A percentile compares a stretch with the other conserved stretches of the same genome.
phyloP scores from a whole-genome alignment of 345 rosid genomes.

The Citrus reticulata region DNA sequence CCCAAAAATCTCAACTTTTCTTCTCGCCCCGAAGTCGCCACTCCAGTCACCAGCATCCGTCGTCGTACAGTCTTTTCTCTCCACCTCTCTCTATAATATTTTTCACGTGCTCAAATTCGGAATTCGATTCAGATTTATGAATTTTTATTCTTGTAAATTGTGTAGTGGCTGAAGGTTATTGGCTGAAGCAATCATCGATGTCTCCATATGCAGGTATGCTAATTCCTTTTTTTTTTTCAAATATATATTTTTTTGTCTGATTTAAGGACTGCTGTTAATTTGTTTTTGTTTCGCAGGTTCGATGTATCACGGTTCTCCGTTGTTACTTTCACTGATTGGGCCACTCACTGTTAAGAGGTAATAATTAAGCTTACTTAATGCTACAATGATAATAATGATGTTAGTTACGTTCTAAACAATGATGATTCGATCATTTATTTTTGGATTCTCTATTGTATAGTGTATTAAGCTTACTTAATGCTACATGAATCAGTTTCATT shows the following conservation, averaged over 20 bases:
- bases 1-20: constrained; percentile 59
- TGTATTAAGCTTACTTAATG: background rate
- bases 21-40: constrained; percentile 92
- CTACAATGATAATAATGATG: background rate
- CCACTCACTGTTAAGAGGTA: constrained; percentile 78
- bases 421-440: background rate
- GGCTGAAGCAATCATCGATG: constrained; percentile 87
- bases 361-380: background rate
- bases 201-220: constrained; percentile 83
- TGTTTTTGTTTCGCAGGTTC: constrained; percentile 54
- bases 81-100: background rate
- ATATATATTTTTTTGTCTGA: background rate
- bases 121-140: background rate
- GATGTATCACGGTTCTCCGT: constrained; percentile 95
- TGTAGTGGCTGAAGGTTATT: constrained; percentile 94
- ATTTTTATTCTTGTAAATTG: background rate
- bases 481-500: background rate
- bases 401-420: background rate
- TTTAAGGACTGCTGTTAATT: background rate
- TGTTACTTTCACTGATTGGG: constrained; percentile 74
- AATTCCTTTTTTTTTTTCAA: too few relatives aligned
- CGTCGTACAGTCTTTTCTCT: constrained; percentile 54
- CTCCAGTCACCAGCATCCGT: constrained; percentile 91
- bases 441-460: background rate
- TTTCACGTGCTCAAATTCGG: background rate